Percentiles rank a stretch among this genome's conserved stretches.
Conservation (phyloP, 2,329 filamentous ascomycete species). For the Penicillium sp. region DNA sequence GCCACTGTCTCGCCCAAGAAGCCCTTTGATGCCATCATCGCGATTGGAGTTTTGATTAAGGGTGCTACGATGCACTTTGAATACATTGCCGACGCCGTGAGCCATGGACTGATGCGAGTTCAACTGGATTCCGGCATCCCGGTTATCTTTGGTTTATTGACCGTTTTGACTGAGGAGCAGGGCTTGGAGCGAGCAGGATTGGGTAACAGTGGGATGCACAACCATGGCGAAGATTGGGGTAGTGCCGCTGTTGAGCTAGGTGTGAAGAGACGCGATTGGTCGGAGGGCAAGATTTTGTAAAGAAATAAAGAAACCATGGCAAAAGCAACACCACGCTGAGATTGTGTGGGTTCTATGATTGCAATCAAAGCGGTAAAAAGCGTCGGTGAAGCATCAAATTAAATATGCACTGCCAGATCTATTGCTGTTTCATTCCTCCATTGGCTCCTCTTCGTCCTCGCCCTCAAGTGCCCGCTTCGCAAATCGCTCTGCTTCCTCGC, state of each 20-base stretch:
- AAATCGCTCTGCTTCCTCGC: slow-evolving; percentile 88
- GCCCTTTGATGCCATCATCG: slow-evolving; percentile 91
- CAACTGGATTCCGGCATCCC: slow-evolving; percentile 87
- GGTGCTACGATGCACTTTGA: slow-evolving; percentile 99
- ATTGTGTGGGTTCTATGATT: not conserved
- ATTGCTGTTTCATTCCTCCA: slow-evolving; percentile 71
- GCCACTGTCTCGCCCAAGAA: slow-evolving; percentile 38
- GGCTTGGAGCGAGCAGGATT: slow-evolving; percentile 81
- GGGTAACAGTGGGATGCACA: slow-evolving; percentile 62
- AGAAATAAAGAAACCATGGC: not conserved
- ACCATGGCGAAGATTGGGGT: slow-evolving; percentile 97
- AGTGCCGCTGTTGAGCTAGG: slow-evolving; percentile 91
- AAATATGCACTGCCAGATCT: slow-evolving; percentile 19
- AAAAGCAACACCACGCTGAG: not conserved
- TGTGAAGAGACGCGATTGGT: slow-evolving; percentile 82
- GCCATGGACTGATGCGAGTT: slow-evolving; percentile 89
- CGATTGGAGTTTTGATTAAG: slow-evolving; percentile 95
- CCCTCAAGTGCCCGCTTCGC: slow-evolving; percentile 88
- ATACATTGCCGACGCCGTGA: slow-evolving; percentile 91
- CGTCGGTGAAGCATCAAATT: slow-evolving; percentile 13
- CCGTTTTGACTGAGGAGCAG: slow-evolving; percentile 84
- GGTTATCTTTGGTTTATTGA: slow-evolving; percentile 89
- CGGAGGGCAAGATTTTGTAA: slow-evolving; percentile 62
- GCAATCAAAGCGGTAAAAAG: not conserved
- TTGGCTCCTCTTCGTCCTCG: slow-evolving; percentile 82